These are phyloP conservation scores for Laguncularia racemosa DNA, from an alignment of 345 rosid species.

Conservation along the genomic window DNA sequence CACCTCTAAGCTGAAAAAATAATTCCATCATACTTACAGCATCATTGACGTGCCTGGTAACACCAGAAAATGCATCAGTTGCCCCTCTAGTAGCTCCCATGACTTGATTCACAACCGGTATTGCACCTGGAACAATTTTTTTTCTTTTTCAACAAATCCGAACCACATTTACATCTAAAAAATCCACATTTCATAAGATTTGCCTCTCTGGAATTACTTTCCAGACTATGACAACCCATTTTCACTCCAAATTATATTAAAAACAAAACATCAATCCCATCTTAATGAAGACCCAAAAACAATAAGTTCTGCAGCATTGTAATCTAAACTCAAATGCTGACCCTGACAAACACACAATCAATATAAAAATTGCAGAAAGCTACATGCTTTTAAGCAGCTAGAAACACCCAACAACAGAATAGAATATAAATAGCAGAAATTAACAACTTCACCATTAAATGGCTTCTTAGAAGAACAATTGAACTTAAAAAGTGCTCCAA, in stretches of 20 bases:
- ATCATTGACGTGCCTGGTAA: slow-evolving; percentile 54
- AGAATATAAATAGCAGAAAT: neutral
- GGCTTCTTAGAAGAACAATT: slow-evolving; percentile 8
- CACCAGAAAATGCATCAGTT: slow-evolving; percentile 79
- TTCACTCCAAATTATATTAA: too few species aligned
- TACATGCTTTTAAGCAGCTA: too few species aligned
- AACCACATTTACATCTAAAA: too few species aligned
- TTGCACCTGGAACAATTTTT: slow-evolving; percentile 35
- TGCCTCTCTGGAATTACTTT: too few species aligned
- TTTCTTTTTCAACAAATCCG: neutral
- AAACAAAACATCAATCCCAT: too few species aligned
- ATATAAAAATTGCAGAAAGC: too few species aligned
- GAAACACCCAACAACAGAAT: neutral
- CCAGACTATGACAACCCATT: too few species aligned
- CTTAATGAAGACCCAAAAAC: too few species aligned
- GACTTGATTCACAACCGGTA: slow-evolving; percentile 77
- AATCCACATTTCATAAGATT: too few species aligned
- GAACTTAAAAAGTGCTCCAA: slow-evolving; percentile 27
- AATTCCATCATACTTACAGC: slow-evolving; percentile 41
- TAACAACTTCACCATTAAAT: slow-evolving; percentile 14
- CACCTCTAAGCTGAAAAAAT: neutral
- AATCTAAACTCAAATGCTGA: too few species aligned
- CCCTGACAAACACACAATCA: too few species aligned
- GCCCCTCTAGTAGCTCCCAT: slow-evolving; percentile 97
- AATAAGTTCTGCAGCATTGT: too few species aligned